phyloP scores from a whole-genome alignment of 345 rosid species.

The Eucalyptus leucophloia region DNA sequence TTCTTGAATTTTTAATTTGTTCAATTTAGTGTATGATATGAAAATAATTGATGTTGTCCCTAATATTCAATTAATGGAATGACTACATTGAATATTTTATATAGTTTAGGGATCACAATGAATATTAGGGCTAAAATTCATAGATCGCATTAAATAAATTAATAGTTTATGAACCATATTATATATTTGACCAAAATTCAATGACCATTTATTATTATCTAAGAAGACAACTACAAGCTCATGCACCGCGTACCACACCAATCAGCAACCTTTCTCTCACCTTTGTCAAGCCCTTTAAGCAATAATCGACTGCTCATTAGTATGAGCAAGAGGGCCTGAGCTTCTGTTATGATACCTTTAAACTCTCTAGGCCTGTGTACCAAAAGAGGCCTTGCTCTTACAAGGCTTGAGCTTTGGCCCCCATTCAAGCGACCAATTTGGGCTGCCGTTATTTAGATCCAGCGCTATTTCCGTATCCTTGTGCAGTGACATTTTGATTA shows the following conservation, averaged over 20 bases:
- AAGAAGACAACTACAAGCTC: too few species aligned
- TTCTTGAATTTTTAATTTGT: too few species aligned
- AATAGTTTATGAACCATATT: accelerated
- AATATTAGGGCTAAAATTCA: too few species aligned
- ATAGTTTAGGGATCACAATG: too few species aligned
- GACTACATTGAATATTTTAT: too few species aligned
- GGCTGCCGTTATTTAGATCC: neutral
- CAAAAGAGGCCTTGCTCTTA: neutral
- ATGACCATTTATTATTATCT: too few species aligned
- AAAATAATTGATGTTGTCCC: too few species aligned
- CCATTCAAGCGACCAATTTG: neutral
- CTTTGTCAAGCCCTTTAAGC: conserved; percentile 30
- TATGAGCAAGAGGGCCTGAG: conserved; percentile 54
- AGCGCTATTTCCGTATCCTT: neutral
- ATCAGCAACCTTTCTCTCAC: conserved; percentile 34
- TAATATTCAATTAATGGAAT: too few species aligned
- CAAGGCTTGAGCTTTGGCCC: neutral
- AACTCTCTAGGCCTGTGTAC: neutral
- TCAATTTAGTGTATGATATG: too few species aligned
- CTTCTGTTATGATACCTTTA: conserved; percentile 41
- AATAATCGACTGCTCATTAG: conserved; percentile 58
- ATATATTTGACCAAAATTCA: accelerated
- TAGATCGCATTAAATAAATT: accelerated
- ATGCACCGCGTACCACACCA: conserved; percentile 27
- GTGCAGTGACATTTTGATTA: too few species aligned